Base-by-base conservation (phyloP, 768 basidiomycete species). In the Cubamyces lactineus region DNA sequence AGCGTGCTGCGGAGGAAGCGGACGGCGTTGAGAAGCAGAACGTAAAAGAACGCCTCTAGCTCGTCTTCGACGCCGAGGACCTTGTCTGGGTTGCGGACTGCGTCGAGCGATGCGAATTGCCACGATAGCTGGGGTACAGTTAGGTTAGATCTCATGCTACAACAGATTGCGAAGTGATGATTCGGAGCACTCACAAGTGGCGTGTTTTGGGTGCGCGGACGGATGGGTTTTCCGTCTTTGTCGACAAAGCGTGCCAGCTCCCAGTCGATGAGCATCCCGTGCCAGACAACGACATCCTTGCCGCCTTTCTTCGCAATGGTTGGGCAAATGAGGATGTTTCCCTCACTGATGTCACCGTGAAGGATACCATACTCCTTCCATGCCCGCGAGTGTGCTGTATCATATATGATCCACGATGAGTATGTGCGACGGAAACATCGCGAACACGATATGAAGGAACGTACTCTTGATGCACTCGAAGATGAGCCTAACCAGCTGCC, bases 251-350 rank as follows among this genome's bases (percentile, higher is more conserved):
- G 39, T 17, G 52, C 39, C 0, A 41, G 41, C 40, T 53, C 52
- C 52, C 52, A 53, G 52, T 53, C 52, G 24, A 53, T 53, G 13
- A 53, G 40, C 39, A 42, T 42, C 16, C 52, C 52, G 21, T 24
- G 39, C 52, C 52, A 53, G 21, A 53, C 41, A 6, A 53, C 40
- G 39, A 53, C 21, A 23, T 42, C 52, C 13, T 23, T 41, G 5
- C 40, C 52, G 40, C 17, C 52, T 11, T 11, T 53, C 5, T 26
- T 21, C 16, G 24, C 2, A 16, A 53, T 53, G 5, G 40, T 53
- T 1, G 52, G 52, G 17, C 13, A 24, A n/a, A 52, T 43, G n/a
- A 60, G 43, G 41, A 60, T 60, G 34, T 60, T 60, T 12, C 48
- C 50, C 4, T 24, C 13, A 23, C 51, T 60, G 21, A 60, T 53